phyloP scores from a whole-genome alignment of 805 yeast genomes.

The Cyberlindnera misumaiensis region DNA sequence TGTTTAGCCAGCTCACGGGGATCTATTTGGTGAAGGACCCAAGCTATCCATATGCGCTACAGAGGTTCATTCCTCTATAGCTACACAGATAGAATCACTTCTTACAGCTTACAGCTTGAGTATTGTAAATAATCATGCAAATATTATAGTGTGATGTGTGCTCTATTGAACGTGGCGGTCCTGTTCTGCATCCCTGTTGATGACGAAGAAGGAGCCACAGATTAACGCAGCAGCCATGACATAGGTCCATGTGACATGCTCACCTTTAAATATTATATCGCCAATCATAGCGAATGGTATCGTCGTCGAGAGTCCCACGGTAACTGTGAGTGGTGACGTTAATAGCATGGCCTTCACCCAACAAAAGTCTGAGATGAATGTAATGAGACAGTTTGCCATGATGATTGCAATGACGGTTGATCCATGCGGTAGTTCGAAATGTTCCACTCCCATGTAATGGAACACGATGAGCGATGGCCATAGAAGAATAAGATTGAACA shows the following conservation, averaged over 20 bases:
- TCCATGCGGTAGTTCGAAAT: constrained; percentile 61
- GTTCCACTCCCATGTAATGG: constrained; percentile 58
- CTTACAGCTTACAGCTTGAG: neutral
- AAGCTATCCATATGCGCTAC: constrained; percentile 12
- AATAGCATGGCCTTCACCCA: constrained; percentile 95
- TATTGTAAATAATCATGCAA: no score
- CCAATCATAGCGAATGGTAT: constrained; percentile 94
- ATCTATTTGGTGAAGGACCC: constrained; percentile 16
- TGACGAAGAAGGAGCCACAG: constrained; percentile 73
- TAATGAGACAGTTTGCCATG: constrained; percentile 60
- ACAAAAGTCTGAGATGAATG: constrained; percentile 83
- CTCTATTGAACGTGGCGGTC: constrained; percentile 32
- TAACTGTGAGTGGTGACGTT: constrained; percentile 91
- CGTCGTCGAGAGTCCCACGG: constrained; percentile 89
- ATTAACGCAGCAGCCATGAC: constrained; percentile 76
- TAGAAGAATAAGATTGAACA: constrained; percentile 62
- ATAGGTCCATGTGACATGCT: constrained; percentile 55
- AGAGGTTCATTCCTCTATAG: neutral
- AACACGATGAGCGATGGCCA: constrained; percentile 80
- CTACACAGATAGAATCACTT: neutral
- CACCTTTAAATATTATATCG: constrained; percentile 68
- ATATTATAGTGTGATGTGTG: no score
- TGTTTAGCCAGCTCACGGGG: constrained; percentile 14
- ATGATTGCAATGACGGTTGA: constrained; percentile 46
- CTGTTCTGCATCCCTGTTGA: constrained; percentile 70